Evolutionary conservation across 2,329 filamentous ascomycete species (phyloP).

Genomic region (Paradendryphiella salina): DNA sequence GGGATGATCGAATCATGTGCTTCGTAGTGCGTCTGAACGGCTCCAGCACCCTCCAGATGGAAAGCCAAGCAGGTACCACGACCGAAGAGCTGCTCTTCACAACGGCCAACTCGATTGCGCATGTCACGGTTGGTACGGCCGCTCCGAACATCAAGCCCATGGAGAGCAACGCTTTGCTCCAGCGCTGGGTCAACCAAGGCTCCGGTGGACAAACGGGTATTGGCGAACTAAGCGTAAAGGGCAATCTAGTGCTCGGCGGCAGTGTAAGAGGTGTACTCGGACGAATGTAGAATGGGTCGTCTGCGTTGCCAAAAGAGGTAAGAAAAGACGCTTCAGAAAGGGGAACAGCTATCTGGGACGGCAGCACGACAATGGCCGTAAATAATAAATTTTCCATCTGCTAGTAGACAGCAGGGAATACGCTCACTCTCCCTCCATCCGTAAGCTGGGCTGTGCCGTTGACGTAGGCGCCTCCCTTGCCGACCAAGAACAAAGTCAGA

Average conservation of each 20-base stretch:
- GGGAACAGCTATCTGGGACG: no score
- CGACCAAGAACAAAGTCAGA: constrained; percentile 56
- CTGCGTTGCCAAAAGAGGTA: no score
- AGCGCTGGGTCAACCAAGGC: constrained; percentile 70
- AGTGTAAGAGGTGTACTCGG: constrained; percentile 53
- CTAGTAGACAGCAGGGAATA: constrained; percentile 44
- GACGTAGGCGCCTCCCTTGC: constrained; percentile 56
- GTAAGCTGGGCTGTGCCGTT: constrained; percentile 58
- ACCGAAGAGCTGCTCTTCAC: constrained; percentile 58
- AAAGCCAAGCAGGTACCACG: constrained; percentile 23
- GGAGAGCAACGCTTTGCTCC: constrained; percentile 87
- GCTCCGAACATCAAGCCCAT: constrained; percentile 78
- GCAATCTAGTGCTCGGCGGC: constrained; percentile 60
- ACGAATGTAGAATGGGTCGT: constrained; percentile 23
- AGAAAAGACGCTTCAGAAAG: no score
- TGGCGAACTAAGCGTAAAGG: constrained; percentile 57
- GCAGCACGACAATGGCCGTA: no score
- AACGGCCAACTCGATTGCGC: constrained; percentile 76
- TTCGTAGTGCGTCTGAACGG: constrained; percentile 70
- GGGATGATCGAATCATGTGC: constrained; percentile 85
- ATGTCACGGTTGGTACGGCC: constrained; percentile 87
- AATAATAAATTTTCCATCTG: no score
- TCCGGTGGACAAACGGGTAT: constrained; percentile 57
- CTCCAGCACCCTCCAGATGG: constrained; percentile 25
- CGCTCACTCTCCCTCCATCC: constrained; percentile 50